Percentiles rank a stretch among this genome's conserved stretches.
phyloP scores from a whole-genome alignment of 805 yeast species.

The Candida yuanshanica region DNA sequence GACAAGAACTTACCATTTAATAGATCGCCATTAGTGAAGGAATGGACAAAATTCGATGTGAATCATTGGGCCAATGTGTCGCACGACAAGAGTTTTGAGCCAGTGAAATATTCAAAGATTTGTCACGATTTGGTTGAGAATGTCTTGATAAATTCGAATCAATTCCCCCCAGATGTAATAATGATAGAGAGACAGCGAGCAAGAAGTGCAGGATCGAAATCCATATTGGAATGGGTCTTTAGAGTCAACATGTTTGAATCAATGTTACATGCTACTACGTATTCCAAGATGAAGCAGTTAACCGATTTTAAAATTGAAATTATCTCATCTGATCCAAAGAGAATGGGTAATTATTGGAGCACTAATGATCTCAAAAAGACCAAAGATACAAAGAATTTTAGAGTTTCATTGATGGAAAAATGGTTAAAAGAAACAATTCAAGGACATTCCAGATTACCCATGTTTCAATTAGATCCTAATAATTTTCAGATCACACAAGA shows the following conservation, averaged over 20 bases:
- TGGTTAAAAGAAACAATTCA: constrained; percentile 13
- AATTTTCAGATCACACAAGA: constrained; percentile 6
- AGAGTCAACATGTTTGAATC: constrained; percentile 50
- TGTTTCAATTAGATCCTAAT: constrained; percentile 7
- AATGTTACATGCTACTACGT: constrained; percentile 33
- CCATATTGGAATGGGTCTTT: constrained; percentile 45
- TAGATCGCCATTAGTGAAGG: constrained; percentile 22
- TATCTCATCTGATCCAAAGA: constrained; percentile 15
- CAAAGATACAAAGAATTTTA: constrained; percentile 12
- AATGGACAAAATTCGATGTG: constrained; percentile 32
- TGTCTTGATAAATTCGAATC: constrained; percentile 16
- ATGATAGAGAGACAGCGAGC: constrained; percentile 54
- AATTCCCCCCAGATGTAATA: constrained; percentile 32
- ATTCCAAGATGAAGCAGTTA: constrained; percentile 3
- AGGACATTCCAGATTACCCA: background rate
- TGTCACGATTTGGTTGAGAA: constrained; percentile 23
- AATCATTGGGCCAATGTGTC: constrained; percentile 12
- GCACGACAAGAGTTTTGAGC: constrained; percentile 15
- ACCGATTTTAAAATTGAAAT: constrained; percentile 9
- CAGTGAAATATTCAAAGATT: constrained; percentile 20
- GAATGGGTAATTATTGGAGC: constrained; percentile 21
- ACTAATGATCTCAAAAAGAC: constrained; percentile 5
- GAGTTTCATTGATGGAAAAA: constrained; percentile 15
- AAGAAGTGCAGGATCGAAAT: constrained; percentile 40
- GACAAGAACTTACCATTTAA: constrained; percentile 18